phyloP scores from a whole-genome alignment of 768 basidiomycete species.

The Neoboletus subvelutipes region DNA sequence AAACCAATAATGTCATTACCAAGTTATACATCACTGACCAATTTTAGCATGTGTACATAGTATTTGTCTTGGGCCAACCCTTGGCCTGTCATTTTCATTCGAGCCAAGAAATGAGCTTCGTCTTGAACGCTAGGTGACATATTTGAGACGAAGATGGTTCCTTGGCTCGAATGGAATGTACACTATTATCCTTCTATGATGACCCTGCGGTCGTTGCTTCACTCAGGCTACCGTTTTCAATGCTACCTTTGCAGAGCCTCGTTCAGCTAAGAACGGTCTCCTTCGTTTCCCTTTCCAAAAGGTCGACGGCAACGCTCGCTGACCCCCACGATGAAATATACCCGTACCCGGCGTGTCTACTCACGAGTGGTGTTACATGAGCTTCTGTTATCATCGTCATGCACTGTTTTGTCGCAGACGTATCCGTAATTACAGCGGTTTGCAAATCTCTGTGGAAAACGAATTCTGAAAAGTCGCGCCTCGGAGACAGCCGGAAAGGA shows the following conservation, averaged over 20 bases:
- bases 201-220: neutral
- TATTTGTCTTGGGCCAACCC: too few species aligned
- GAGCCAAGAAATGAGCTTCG: too few species aligned
- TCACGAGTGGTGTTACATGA: neutral
- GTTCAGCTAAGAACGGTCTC: neutral
- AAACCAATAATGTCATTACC: neutral
- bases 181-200: too few species aligned
- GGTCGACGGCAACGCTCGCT: slow-evolving; percentile 45
- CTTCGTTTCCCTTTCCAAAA: slow-evolving; percentile 36
- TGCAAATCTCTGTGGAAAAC: too few species aligned
- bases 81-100: too few species aligned
- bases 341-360: slow-evolving; percentile 55
- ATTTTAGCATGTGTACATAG: neutral
- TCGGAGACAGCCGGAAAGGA: too few species aligned
- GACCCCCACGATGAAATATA: slow-evolving; percentile 63
- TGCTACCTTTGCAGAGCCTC: neutral
- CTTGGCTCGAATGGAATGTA: too few species aligned
- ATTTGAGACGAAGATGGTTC: too few species aligned
- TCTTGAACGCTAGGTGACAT: too few species aligned
- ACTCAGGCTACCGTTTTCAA: neutral
- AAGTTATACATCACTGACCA: neutral
- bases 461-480: too few species aligned
- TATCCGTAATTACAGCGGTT: slow-evolving; percentile 58
- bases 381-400: neutral
- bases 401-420: neutral